These are phyloP conservation scores for Suhomyces panamericanus DNA, from an alignment of 1,139 yeast species.

Conservation along the genomic window DNA sequence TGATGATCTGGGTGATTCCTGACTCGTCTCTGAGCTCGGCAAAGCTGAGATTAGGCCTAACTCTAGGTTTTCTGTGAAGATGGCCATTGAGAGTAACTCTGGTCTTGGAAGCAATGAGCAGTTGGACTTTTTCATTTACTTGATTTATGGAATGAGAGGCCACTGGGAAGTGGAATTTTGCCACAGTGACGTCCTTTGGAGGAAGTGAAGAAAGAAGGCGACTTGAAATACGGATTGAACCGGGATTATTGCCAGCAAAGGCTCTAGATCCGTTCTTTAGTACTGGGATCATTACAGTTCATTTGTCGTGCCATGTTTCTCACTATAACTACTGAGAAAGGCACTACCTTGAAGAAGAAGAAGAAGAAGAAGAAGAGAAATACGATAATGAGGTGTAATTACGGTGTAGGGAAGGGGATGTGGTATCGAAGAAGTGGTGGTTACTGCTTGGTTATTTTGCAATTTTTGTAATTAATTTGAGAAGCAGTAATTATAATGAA, in stretches of 20 bases:
- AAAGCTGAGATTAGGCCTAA: slow-evolving; percentile 52
- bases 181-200: slow-evolving; percentile 24
- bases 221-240: too few species aligned
- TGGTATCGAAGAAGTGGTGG: too few species aligned
- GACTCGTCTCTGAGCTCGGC: slow-evolving; percentile 71
- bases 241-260: background rate
- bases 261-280: background rate
- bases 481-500: too few species aligned
- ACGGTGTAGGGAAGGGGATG: too few species aligned
- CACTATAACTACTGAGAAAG: too few species aligned
- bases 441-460: too few species aligned
- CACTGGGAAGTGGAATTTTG: slow-evolving; percentile 40
- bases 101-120: slow-evolving; percentile 12
- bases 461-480: too few species aligned
- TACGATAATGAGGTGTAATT: too few species aligned
- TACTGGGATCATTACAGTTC: background rate
- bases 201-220: slow-evolving; percentile 19
- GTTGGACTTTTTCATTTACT: slow-evolving; percentile 17
- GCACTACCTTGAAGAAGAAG: too few species aligned
- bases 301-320: too few species aligned
- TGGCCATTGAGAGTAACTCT: slow-evolving; percentile 66
- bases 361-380: too few species aligned
- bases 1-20: slow-evolving; percentile 68
- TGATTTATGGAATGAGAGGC: slow-evolving; percentile 35
- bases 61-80: slow-evolving; percentile 69